Evolutionary conservation across 2,329 filamentous ascomycete species (phyloP), one percentile per base, ranked within the genome.

Genomic region (Aureobasidium sp.): DNA sequence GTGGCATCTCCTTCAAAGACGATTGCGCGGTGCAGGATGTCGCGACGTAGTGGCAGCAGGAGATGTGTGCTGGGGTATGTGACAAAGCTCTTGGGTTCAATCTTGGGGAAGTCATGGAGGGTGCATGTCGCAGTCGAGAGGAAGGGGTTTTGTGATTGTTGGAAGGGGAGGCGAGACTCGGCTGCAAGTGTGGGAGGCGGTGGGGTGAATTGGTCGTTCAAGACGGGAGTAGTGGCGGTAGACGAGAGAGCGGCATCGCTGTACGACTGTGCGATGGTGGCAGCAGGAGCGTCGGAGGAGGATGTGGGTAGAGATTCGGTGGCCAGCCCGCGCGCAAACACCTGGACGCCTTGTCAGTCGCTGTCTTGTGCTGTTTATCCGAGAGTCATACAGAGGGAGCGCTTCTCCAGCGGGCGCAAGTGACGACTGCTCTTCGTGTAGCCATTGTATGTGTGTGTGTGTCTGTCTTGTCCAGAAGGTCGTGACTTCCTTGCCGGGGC

Each of bases 21-120:
- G 62, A 99, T 85, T 62, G 94, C 94, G 66, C 90, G 85, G 78
- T 99, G 93, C 59, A 99, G 86, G 66, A 99, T 85, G 74, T 99
- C 94, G 73, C 88, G 87, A 63, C 94, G 89, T 50, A 96, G 82
- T 3, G 94, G 94, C 37, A 97, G 84, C 71, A 89, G 80, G 48
- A 99, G 88, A 75, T 97, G 91, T 70, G 89, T 88, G 64, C 85
- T 79, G 44, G 89, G 86, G 80, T 92, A 97, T 69, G 84, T 77
- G 72, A 90, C 85, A 74, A 95, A 88, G 55, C 85, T 81, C 53
- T 85, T 79, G 29, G 94, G 94, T 75, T 97, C 91, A 76, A 97
- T 85, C 11, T 86, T 84, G 39, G 94, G 94, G 79, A 97, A 99
- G 72, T 81, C 80, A 83, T 96, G 91, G 75, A 97, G 84, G 60